These are phyloP conservation scores for Oryza meyeriana DNA, from an alignment of 176 grass and related monocot species.

Conservation along the genomic window DNA sequence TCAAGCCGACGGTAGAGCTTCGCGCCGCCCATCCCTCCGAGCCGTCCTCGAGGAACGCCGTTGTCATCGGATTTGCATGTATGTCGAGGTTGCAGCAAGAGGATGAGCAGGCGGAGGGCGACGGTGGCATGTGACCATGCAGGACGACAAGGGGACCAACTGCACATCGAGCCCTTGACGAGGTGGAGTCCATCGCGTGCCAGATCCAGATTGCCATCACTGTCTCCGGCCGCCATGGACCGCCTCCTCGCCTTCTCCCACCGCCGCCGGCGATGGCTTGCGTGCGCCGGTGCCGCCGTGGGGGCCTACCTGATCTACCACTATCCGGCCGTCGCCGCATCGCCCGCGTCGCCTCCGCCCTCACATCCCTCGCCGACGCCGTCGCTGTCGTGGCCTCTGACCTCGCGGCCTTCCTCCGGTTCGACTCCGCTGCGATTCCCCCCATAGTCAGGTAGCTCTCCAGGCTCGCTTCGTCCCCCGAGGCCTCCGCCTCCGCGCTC, in stretches of 20 bases:
- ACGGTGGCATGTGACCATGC: too few species aligned
- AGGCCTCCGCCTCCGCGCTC: conserved; percentile 48
- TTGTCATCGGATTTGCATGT: too few species aligned
- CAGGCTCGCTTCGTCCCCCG: conserved; percentile 54
- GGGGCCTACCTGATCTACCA: conserved; percentile 51
- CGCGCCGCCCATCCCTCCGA: too few species aligned
- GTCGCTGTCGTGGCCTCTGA: conserved; percentile 44
- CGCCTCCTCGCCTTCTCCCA: conserved; percentile 35
- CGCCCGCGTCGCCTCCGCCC: conserved; percentile 37
- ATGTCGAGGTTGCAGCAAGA: too few species aligned
- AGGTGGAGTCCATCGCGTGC: too few species aligned
- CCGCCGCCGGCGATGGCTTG: conserved; percentile 23
- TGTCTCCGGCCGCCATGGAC: too few species aligned
- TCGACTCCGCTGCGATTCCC: conserved; percentile 49
- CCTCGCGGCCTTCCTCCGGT: conserved; percentile 43
- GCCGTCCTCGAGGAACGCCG: too few species aligned
- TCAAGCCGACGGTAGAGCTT: too few species aligned
- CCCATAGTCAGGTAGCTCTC: conserved; percentile 51
- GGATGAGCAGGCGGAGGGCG: too few species aligned
- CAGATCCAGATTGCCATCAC: too few species aligned
- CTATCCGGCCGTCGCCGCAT: conserved; percentile 59
- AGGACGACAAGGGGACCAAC: too few species aligned
- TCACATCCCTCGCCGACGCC: conserved; percentile 56
- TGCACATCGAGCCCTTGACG: too few species aligned
- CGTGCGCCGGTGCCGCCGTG: conserved; percentile 23